Evolutionary conservation across 139 green algal genomes (phyloP), one percentile per base, ranked within the genome.

Genomic region (Asterochloris erici): DNA sequence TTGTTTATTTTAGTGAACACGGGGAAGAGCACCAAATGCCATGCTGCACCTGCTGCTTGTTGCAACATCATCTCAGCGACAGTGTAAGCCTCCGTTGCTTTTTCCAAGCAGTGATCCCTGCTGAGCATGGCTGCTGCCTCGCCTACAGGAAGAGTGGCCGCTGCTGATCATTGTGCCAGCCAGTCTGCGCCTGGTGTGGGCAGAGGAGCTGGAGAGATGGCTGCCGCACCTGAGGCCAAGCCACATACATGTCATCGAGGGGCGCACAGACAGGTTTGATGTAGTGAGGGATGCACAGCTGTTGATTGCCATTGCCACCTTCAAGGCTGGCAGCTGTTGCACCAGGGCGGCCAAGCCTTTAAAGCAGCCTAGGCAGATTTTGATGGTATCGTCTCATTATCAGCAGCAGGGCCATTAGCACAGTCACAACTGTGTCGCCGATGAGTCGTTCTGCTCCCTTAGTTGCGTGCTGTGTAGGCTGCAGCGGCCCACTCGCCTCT

Each of bases 181-280:
- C 47, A 93, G 85, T 77, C 84, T 99, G 86, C 88, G 96, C 14
- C 90, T 98, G 75, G 86, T 94, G 76, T 99, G 96, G 96, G 96
- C 94, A 15, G 95, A 98, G 83, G 96, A 98, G 88, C 80, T 99
- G 27, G 96, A 98, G 89, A 90, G 91, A 66, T 98, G 96, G 96
- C 85, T 99, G 83, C 93, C 96, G 0, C 84, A 93, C 73, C 81
- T 98, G 77, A 79, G 87, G n/a, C 94, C 95, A 10, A 71, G 61
- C 38, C 74, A 91, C 66, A 88, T 97, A 11, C 89, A 93, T 73
- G 85, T 98, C 21, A 93, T 96, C 28, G 89, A 95, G 84, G 92
- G 88, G 66, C 90, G 90, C 77, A 86, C 90, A 27, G 85, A 91
- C 79, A 78, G 89, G 14, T 79, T 93, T 68, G 76, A 71, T 69